These are phyloP conservation scores for Teunomyces gatunensis DNA, from an alignment of 805 yeast genomes.

Conservation along the genomic window DNA sequence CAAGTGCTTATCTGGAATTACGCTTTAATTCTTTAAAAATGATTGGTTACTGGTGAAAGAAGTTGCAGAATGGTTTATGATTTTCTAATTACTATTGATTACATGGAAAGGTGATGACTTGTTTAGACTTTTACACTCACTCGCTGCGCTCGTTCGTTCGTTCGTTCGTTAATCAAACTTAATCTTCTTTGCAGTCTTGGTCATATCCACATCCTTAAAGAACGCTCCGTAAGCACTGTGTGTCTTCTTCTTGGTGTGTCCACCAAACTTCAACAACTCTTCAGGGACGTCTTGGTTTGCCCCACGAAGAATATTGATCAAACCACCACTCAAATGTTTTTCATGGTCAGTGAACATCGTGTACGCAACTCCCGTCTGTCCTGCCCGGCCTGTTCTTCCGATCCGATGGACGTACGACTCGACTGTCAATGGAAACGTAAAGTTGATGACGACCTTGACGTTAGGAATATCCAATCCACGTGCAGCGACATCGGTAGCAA, in stretches of 20 bases:
- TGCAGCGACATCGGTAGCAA: constrained; percentile 98
- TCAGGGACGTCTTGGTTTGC: constrained; percentile 96
- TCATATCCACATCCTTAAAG: constrained; percentile 86
- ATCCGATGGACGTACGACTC: constrained; percentile 97
- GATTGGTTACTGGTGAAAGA: too few species aligned
- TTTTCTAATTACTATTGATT: too few species aligned
- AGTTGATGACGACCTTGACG: constrained; percentile 90
- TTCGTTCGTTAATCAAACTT: constrained; percentile 56
- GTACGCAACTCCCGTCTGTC: constrained; percentile 90
- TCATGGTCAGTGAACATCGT: constrained; percentile 96
- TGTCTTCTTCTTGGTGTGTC: constrained; percentile 96
- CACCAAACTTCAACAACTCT: constrained; percentile 90
- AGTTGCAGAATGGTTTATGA: too few species aligned
- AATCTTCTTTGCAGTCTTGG: constrained; percentile 83
- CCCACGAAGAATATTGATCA: constrained; percentile 86
- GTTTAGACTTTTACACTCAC: too few species aligned
- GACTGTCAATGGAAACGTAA: constrained; percentile 93
- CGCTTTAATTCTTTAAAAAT: too few species aligned
- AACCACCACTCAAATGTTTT: constrained; percentile 92
- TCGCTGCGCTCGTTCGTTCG: not conserved
- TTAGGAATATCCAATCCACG: constrained; percentile 97
- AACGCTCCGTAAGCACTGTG: constrained; percentile 99
- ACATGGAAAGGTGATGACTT: too few species aligned
- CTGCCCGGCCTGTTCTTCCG: constrained; percentile 98
- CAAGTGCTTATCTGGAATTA: too few species aligned